Base-by-base conservation (phyloP, 2,329 filamentous ascomycete species). In the Trichoderma arundinaceum region DNA sequence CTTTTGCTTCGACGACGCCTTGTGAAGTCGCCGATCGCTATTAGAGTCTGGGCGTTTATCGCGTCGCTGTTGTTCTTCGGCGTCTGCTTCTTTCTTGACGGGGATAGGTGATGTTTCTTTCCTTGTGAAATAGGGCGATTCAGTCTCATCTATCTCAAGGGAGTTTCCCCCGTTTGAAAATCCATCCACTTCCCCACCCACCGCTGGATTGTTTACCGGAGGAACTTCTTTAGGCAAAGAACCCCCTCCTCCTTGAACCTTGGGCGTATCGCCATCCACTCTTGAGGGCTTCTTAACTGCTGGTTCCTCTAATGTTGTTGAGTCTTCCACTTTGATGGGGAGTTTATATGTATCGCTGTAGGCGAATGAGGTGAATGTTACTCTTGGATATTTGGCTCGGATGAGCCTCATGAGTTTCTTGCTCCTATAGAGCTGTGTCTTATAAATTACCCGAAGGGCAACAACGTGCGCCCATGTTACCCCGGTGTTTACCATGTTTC, bases 381-480 rank as follows among this genome's bases (percentile, higher is more conserved):
- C 64, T 17, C 35, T 63, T 4, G 68, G 64, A 4, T 59, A 68
- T 13, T 59, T 66, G 6, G 2, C 2, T 15, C 17, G 17, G 38
- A 65, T 48, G 9, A 60, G 38, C 9, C 33, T 54, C 35, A 66
- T 53, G 1, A 41, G 32, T 35, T 67, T 63, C 17, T 19, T 51
- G 56, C 64, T 65, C 33, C 28, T 60, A 9, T 54, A 67, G 4
- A 68, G 51, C 1, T 22, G 10, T 6, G 46, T n/a, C 58, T 64
- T 54, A 19, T 65, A 68, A n/a, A 67, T 68, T 15, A 64, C 43
- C 9, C 58, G 51, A 13, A 67, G 57, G 0, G 53, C 41, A 7
- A 58, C 41, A 7, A 65, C 48, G 38, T 65, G 64, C 2, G 66
- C 66, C 66, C 66, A 68, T n/a, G 64, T 69, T 12, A 64, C 57